Evolutionary conservation across 306 rosid species (phyloP).

Genomic region (Elaeagnus macrophylla): DNA sequence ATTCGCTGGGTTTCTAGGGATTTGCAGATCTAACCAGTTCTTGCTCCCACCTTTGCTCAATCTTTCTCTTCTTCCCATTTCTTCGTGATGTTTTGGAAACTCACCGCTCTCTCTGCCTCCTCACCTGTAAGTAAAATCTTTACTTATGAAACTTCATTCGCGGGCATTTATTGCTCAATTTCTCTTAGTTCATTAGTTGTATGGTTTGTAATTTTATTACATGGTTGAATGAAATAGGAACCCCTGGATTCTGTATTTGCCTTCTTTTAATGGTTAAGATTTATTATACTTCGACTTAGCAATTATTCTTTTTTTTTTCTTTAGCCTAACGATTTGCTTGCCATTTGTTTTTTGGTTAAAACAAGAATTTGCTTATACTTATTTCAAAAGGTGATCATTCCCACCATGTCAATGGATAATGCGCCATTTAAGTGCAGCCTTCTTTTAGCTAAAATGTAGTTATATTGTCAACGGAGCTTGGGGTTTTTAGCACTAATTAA

Average conservation of each 20-base stretch:
- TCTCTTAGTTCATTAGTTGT: constrained; percentile 13
- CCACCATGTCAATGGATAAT: too few species aligned
- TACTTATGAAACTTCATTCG: not conserved
- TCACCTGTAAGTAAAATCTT: constrained; percentile 68
- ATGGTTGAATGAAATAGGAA: too few species aligned
- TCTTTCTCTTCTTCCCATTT: constrained; percentile 9
- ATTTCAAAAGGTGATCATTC: too few species aligned
- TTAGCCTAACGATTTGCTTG: constrained; percentile 9
- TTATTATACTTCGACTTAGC: not conserved
- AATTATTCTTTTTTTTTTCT: constrained; percentile 8
- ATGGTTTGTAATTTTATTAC: not conserved
- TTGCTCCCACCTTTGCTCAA: constrained; percentile 5
- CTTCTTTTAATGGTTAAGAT: too few species aligned
- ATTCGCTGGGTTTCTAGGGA: constrained; percentile 35
- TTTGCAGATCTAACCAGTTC: constrained; percentile 47
- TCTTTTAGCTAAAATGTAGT: too few species aligned
- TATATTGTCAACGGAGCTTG: not conserved
- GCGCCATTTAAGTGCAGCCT: too few species aligned
- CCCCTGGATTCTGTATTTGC: too few species aligned
- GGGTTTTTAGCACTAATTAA: not conserved
- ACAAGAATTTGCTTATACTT: too few species aligned
- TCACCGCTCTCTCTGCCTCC: constrained; percentile 78
- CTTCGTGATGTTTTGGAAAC: constrained; percentile 94
- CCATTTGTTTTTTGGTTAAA: not conserved
- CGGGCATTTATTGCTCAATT: constrained; percentile 3